phyloP scores from a whole-genome alignment of 371 early-diverging fungal species.

The Mortierella sp. region DNA sequence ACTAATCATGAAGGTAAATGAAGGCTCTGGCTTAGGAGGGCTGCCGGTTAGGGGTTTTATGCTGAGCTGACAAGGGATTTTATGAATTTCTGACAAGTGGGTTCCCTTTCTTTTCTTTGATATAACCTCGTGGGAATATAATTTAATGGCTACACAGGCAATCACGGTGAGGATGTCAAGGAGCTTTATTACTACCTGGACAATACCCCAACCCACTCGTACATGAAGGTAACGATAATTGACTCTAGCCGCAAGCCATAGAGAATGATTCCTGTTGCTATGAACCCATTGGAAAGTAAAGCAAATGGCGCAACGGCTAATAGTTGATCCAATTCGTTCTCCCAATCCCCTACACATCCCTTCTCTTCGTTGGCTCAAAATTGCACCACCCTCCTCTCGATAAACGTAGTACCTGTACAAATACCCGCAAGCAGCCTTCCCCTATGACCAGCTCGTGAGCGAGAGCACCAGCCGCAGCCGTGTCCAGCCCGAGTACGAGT shows the following conservation, averaged over 20 bases:
- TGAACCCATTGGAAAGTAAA: no score
- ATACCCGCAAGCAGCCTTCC: constrained; percentile 50
- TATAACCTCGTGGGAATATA: no score
- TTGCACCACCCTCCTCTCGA: neutral
- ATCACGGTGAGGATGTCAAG: constrained; percentile 57
- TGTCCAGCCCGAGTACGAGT: constrained; percentile 38
- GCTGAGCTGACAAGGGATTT: no score
- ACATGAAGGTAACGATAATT: constrained; percentile 43
- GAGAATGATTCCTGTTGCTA: no score
- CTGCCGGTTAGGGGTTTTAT: no score
- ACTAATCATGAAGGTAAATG: constrained; percentile 54
- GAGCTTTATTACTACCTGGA: constrained; percentile 55
- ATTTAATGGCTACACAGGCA: constrained; percentile 26
- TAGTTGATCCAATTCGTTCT: neutral
- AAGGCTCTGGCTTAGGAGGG: no score
- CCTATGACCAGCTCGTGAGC: constrained; percentile 39
- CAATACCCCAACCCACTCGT: constrained; percentile 49
- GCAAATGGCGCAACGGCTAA: neutral
- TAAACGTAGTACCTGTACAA: constrained; percentile 43
- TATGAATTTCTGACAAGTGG: neutral
- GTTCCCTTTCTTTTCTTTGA: neutral
- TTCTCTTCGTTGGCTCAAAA: neutral
- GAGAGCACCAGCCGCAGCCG: constrained; percentile 29
- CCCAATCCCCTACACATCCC: neutral
- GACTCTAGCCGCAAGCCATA: no score